A percentile compares a stretch with the other conserved stretches of the same genome.
Conservation (phyloP, 2,329 filamentous ascomycete genomes). For the Penicillium sp. region DNA sequence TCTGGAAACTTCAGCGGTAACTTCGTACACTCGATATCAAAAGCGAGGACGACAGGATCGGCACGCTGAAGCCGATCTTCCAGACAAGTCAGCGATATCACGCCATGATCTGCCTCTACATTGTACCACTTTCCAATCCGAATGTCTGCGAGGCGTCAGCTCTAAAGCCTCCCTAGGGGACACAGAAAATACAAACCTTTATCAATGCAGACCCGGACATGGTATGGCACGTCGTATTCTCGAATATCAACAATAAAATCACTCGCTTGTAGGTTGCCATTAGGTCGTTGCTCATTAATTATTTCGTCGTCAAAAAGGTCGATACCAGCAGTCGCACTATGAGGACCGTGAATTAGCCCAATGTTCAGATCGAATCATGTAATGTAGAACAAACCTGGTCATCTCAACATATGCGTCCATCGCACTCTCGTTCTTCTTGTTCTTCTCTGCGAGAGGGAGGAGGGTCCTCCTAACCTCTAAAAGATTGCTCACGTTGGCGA, state of each 20-base stretch:
- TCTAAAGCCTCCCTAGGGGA: neutral
- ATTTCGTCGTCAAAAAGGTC: constrained; percentile 94
- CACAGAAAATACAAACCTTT: constrained; percentile 55
- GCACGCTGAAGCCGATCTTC: constrained; percentile 85
- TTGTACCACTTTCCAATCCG: constrained; percentile 96
- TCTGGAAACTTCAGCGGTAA: constrained; percentile 95
- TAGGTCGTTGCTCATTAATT: constrained; percentile 75
- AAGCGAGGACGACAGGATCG: constrained; percentile 98
- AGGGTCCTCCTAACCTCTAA: constrained; percentile 80
- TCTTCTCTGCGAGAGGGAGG: constrained; percentile 89
- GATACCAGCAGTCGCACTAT: constrained; percentile 73
- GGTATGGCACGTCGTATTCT: constrained; percentile 99
- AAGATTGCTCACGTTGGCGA: constrained; percentile 82
- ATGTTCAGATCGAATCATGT: neutral
- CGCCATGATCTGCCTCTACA: constrained; percentile 88
- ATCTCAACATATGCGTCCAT: constrained; percentile 99
- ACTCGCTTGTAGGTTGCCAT: constrained; percentile 80
- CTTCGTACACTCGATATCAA: constrained; percentile 97
- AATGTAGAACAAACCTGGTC: constrained; percentile 58
- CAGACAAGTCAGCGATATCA: constrained; percentile 77
- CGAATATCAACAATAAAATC: constrained; percentile 98
- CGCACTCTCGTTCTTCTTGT: constrained; percentile 91
- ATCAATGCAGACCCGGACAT: constrained; percentile 98
- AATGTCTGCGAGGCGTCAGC: constrained; percentile 63
- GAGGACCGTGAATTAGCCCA: constrained; percentile 21